A percentile compares a stretch with the other conserved stretches of the same genome.
Evolutionary conservation across 2,329 filamentous ascomycete species (phyloP).

Genomic region (Aspergillus novoparasiticus): DNA sequence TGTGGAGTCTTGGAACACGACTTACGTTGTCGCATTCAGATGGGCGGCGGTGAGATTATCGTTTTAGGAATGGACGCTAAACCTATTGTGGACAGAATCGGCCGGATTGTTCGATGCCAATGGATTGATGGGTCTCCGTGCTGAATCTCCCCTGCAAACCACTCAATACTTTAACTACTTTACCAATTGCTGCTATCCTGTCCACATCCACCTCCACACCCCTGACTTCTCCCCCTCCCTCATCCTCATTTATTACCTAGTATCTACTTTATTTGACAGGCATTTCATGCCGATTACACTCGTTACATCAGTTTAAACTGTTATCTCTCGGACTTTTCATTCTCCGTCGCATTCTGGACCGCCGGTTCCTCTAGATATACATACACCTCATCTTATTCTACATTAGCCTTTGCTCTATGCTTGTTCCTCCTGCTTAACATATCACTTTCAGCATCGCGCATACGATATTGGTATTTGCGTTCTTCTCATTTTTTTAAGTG

Average conservation of each 20-base stretch:
- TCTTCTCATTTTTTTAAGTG: not conserved
- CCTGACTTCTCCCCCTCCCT: not conserved
- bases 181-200: not conserved
- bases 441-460: not conserved
- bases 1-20: too few species aligned
- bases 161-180: not conserved
- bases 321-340: constrained; percentile 3
- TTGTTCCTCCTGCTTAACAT: not conserved
- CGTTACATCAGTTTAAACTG: constrained; percentile 22
- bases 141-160: not conserved
- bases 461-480: not conserved
- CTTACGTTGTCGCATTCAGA: not conserved
- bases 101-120: not conserved
- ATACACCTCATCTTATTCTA: not conserved
- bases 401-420: not conserved
- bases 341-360: constrained; percentile 11
- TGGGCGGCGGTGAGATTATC: not conserved
- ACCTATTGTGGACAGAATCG: not conserved
- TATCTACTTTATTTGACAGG: constrained; percentile 10
- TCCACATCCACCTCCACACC: not conserved
- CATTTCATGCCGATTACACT: constrained; percentile 32
- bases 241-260: not conserved
- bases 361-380: not conserved
- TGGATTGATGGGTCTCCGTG: not conserved
- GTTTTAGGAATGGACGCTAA: constrained; percentile 4